Base-by-base conservation (phyloP, 768 basidiomycete species). In the Panaeolus cyanescens region DNA sequence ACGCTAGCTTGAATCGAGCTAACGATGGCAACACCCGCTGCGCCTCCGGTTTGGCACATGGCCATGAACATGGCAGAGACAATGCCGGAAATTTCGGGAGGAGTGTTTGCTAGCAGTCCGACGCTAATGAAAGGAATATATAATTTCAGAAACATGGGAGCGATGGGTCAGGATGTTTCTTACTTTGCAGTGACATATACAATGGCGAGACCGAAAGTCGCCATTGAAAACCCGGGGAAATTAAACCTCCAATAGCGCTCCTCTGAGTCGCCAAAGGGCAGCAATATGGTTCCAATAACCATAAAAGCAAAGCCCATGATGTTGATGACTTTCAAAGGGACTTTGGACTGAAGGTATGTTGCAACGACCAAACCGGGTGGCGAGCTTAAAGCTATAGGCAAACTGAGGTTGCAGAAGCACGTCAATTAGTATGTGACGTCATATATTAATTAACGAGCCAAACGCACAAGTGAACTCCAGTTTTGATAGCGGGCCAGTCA, bases 21-120 rank as follows among this genome's bases (percentile, higher is more conserved):
- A 22, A 83, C 75, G 19, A 77, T 75, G 12, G 85, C 80, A 31
- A 82, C 70, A n/a, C 82, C 83, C 17, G 83, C 72, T 7, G 85
- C 85, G 10, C 77, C 77, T 33, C 84, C 83, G 58, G 83, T 72
- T 68, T 87, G 83, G 2, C 85, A 75, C 10, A 82, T 80, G 22
- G 79, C 76, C 60, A 83, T 83, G 74, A 84, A 84, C 33, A 87
- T 80, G 9, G 85, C 85, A n/a, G 83, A 83, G 13, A 85, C 77
- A 4, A 80, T 82, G 32, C 85, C 85, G 2, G 83, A 76, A 66
- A 82, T 79, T 19, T 75, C 73, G 5, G 80, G 60, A 5, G 84
- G 84, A 3, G 77, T 78, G 32, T 76, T 77, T 60, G 75, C 77
- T 69, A 86, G 79, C 36, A 85, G 76, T 10, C 82, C 82, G 45